These are phyloP conservation scores for Schizophyllum amplum DNA, from an alignment of 1,284 basidiomycete species.

Conservation along the genomic window DNA sequence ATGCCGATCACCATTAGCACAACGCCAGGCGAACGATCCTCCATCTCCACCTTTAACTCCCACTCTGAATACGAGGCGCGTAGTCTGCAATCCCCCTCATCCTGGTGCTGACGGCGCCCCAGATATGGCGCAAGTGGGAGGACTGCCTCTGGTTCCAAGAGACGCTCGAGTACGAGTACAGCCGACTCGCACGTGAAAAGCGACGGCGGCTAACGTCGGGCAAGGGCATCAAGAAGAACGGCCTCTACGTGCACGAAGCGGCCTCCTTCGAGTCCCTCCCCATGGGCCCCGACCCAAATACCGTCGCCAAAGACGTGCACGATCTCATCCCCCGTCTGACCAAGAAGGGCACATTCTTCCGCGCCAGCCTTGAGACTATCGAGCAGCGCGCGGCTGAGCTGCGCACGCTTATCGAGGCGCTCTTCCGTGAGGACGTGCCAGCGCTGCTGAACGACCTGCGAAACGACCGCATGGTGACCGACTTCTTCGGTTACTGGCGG, in stretches of 20 bases:
- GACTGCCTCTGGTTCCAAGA: slow-evolving; percentile 73
- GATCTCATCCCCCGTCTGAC: slow-evolving; percentile 54
- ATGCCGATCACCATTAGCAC: slow-evolving; percentile 27
- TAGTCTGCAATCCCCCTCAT: background rate
- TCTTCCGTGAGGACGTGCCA: slow-evolving; percentile 55
- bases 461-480: slow-evolving; percentile 45
- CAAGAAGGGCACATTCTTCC: slow-evolving; percentile 65
- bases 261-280: slow-evolving; percentile 80
- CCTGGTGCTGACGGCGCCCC: slow-evolving; percentile 37
- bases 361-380: slow-evolving; percentile 56
- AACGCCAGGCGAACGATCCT: slow-evolving; percentile 26
- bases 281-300: slow-evolving; percentile 68
- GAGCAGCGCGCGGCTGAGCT: slow-evolving; percentile 56
- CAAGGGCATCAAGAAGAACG: slow-evolving; percentile 69
- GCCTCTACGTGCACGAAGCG: slow-evolving; percentile 59
- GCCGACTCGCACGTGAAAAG: slow-evolving; percentile 52
- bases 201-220: slow-evolving; percentile 53
- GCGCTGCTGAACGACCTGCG: slow-evolving; percentile 58
- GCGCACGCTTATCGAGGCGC: slow-evolving; percentile 42
- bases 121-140: slow-evolving; percentile 72
- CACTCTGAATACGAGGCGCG: slow-evolving; percentile 5
- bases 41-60: slow-evolving; percentile 29
- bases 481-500: slow-evolving; percentile 74
- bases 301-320: slow-evolving; percentile 60
- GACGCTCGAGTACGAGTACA: slow-evolving; percentile 55